Percentiles rank a stretch among this genome's conserved stretches.
Evolutionary conservation across 208 protist genomes (phyloP).

Genomic region (Trypanosoma scelopori): DNA sequence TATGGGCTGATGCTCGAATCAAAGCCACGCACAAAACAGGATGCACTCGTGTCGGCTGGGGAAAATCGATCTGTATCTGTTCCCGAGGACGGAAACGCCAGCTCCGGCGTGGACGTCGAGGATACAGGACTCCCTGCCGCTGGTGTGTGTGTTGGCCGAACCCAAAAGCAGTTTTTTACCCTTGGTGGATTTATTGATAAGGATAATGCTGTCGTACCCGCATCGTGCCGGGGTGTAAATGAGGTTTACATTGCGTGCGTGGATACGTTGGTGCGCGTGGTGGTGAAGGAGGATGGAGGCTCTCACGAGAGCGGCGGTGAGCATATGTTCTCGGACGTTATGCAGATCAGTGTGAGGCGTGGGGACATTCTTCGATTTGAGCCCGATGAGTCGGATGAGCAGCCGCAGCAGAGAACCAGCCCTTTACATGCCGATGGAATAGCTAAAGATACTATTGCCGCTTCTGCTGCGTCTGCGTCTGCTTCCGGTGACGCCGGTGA

Average conservation of each 20-base stretch:
- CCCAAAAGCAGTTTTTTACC: constrained; percentile 34
- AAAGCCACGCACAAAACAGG: constrained; percentile 18
- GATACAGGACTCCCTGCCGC: background rate
- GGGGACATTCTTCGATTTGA: constrained; percentile 51
- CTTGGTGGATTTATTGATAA: constrained; percentile 51
- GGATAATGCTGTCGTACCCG: constrained; percentile 22
- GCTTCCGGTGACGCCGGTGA: constrained; percentile 2
- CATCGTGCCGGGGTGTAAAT: constrained; percentile 26
- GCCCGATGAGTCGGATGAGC: background rate
- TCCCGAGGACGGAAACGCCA: background rate
- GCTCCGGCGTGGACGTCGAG: background rate
- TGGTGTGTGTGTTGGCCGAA: background rate
- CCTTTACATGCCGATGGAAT: no score
- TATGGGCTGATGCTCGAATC: constrained; percentile 33
- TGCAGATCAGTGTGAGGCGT: constrained; percentile 29
- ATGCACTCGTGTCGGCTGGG: background rate
- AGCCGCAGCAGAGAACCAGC: background rate
- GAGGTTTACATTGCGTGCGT: constrained; percentile 61
- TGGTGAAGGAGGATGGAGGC: background rate
- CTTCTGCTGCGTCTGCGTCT: background rate
- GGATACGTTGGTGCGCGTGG: constrained; percentile 44
- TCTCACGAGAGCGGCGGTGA: constrained; percentile 1
- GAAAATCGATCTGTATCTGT: background rate
- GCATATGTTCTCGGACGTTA: background rate
- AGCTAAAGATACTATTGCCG: background rate